Conservation (phyloP, 2,329 filamentous ascomycete species). For the Lecanicillium sp. region DNA sequence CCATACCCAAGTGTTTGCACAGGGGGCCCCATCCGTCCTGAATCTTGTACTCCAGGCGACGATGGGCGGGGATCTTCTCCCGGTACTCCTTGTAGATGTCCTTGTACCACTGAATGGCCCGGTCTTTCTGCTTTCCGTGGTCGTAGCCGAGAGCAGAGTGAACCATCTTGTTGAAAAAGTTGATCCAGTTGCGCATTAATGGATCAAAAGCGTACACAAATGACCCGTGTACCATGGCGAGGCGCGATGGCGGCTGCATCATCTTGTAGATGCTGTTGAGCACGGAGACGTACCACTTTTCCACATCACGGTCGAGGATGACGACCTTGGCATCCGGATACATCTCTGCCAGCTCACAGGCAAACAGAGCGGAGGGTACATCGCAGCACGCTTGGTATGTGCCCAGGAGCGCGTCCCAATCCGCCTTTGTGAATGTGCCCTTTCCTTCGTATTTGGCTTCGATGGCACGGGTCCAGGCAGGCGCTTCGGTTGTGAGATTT, state of each 20-base stretch:
- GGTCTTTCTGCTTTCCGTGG: slow-evolving; percentile 24
- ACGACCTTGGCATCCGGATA: slow-evolving; percentile 30
- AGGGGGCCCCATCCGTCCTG: slow-evolving; percentile 31
- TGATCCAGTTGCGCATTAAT: slow-evolving; percentile 14
- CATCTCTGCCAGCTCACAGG: slow-evolving; percentile 24
- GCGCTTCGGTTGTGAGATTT: slow-evolving; percentile 16
- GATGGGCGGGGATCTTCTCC: slow-evolving; percentile 23
- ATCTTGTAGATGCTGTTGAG: slow-evolving; percentile 16
- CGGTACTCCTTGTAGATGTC: slow-evolving; percentile 28
- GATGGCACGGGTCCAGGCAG: slow-evolving; percentile 20
- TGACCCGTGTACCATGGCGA: slow-evolving; percentile 13
- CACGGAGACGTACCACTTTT: slow-evolving; percentile 27
- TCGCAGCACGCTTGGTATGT: slow-evolving; percentile 43
- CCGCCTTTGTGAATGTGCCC: slow-evolving; percentile 23
- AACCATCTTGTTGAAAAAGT: slow-evolving; percentile 18
- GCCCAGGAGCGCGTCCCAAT: slow-evolving; percentile 39
- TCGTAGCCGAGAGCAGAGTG: slow-evolving; percentile 16
- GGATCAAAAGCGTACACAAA: slow-evolving; percentile 22
- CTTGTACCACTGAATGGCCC: slow-evolving; percentile 30
- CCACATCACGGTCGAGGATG: slow-evolving; percentile 30
- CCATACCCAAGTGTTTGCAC: slow-evolving; percentile 28
- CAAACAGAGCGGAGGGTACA: slow-evolving; percentile 47
- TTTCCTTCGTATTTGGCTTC: slow-evolving; percentile 24
- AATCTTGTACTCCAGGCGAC: slow-evolving; percentile 29
- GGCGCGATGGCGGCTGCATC: slow-evolving; percentile 7